Conservation (phyloP, 352 stramenopile species). For the Phytophthora pinifolia region DNA sequence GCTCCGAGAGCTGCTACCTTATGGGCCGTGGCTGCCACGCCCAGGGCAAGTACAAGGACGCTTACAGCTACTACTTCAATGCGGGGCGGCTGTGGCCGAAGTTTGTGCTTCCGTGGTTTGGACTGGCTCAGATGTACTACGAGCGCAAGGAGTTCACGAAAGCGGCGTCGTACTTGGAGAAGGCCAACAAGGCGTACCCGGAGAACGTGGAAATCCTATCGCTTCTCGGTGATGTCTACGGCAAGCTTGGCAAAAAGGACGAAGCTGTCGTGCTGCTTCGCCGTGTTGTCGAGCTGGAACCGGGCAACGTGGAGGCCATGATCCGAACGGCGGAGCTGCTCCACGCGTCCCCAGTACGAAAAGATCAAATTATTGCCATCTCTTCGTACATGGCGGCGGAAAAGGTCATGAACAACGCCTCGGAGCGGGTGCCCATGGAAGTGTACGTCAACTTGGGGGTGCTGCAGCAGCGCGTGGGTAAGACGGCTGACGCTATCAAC, state of each 20-base stretch:
- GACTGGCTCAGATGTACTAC: slow-evolving; percentile 90
- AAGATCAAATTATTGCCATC: slow-evolving; percentile 88
- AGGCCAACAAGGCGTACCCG: slow-evolving; percentile 88
- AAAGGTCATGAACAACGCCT: slow-evolving; percentile 86
- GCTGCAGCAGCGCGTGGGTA: slow-evolving; percentile 82
- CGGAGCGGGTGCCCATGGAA: slow-evolving; percentile 79
- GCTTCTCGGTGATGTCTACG: slow-evolving; percentile 80
- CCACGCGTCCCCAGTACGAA: slow-evolving; percentile 74
- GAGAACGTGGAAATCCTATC: slow-evolving; percentile 88
- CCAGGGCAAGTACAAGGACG: slow-evolving; percentile 93
- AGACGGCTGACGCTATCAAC: slow-evolving; percentile 89
- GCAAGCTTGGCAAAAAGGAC: slow-evolving; percentile 79
- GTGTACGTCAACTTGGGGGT: slow-evolving; percentile 84
- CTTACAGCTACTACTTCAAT: slow-evolving; percentile 96
- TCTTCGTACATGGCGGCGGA: slow-evolving; percentile 89
- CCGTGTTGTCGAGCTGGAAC: slow-evolving; percentile 83
- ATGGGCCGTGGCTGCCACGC: slow-evolving; percentile 96
- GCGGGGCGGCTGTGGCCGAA: slow-evolving; percentile 87
- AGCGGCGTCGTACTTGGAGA: slow-evolving; percentile 83
- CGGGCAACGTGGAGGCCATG: slow-evolving; percentile 82
- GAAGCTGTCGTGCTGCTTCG: slow-evolving; percentile 80
- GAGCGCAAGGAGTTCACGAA: slow-evolving; percentile 86
- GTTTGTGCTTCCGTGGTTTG: slow-evolving; percentile 86
- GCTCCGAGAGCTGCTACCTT: slow-evolving; percentile 96
- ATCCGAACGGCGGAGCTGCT: slow-evolving; percentile 83